Base-by-base conservation (phyloP, 2,329 filamentous ascomycete genomes). In the Ceratocystis smalleyi region DNA sequence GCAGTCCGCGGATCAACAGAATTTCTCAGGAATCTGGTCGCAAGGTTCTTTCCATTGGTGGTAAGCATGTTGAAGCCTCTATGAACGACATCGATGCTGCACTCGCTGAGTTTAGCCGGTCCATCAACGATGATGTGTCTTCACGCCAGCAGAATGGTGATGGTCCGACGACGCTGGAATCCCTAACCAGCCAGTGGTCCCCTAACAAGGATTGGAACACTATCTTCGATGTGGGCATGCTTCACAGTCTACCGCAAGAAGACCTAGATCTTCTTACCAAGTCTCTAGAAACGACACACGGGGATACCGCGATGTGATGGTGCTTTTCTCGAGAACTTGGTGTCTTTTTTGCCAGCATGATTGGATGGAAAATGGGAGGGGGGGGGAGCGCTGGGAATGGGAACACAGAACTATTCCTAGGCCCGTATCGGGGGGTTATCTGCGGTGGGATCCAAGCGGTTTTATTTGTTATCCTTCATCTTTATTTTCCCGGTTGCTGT, bases 1-100 rank as follows among this genome's bases (percentile, higher is more conserved):
- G 77, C 43, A 79, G 76, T 64, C 78, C 78, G 27, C 74, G 76
- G 40, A 71, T 68, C 47, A 68, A 66, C 51, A 67, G 60, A 54
- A 51, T 30, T 10, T 10, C 64, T 3, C 27, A 15, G 8, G 30
- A 35, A 19, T 61, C 57, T 32, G 62, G 24, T 5, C 40, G 32
- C 5, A 66, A 64, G 49, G 19, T 62, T 35, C 55, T 64, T 35
- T 40, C 63, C n/a, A 43, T 55, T 40, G 63, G 57, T 43, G 47
- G 49, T n/a, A 65, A 35, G 40, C 57, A 65, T 24, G 61, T 65
- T 35, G 64, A 65, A 35, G 64, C 61, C 22, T 61, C 65, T 30
- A 64, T 65, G 60, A 67, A 43, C 43, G 65, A 67, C 19, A 64
- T 67, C 51, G 63, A 65, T 43, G 65, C 65, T 59, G 65, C 65